Evolutionary conservation across 352 stramenopile species (phyloP).

Genomic region (Paralagenidium karlingii): DNA sequence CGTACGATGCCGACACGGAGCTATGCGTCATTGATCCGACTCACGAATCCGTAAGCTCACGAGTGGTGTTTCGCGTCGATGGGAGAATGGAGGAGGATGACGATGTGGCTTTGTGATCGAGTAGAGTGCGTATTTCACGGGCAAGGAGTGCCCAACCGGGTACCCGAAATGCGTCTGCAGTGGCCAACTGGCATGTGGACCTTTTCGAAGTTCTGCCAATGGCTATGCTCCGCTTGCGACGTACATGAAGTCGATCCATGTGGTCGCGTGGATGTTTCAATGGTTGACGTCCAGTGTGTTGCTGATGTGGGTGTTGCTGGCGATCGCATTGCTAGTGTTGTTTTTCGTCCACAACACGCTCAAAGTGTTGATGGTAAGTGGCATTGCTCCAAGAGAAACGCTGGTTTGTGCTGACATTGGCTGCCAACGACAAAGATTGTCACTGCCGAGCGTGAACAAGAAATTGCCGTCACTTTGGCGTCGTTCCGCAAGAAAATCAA

Average conservation of each 20-base stretch:
- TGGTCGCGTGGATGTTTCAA: slow-evolving; percentile 18
- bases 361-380: slow-evolving; percentile 24
- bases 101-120: slow-evolving; percentile 1
- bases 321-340: slow-evolving; percentile 14
- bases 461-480: slow-evolving; percentile 29
- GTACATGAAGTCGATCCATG: slow-evolving; percentile 11
- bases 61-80: too few relatives aligned
- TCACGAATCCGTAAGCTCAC: slow-evolving; percentile 16
- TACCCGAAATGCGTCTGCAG: slow-evolving; percentile 48
- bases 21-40: slow-evolving; percentile 18
- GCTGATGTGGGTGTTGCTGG: slow-evolving; percentile 23
- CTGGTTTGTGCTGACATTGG: not conserved
- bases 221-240: slow-evolving; percentile 28
- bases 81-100: too few relatives aligned
- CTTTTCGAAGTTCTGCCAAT: slow-evolving; percentile 23
- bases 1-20: slow-evolving; percentile 14
- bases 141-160: slow-evolving; percentile 18
- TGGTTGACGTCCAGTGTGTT: slow-evolving; percentile 20
- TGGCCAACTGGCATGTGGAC: slow-evolving; percentile 30
- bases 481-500: slow-evolving; percentile 45
- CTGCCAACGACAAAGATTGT: slow-evolving; percentile 13
- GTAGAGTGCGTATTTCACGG: slow-evolving; percentile 28
- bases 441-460: slow-evolving; percentile 24
- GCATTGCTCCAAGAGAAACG: not conserved
- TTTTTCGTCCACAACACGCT: slow-evolving; percentile 50